A percentile compares a stretch with the other conserved stretches of the same genome.
These are phyloP conservation scores for Podospora sp. DNA, from an alignment of 495 filamentous ascomycete genomes.

Conservation along the genomic window DNA sequence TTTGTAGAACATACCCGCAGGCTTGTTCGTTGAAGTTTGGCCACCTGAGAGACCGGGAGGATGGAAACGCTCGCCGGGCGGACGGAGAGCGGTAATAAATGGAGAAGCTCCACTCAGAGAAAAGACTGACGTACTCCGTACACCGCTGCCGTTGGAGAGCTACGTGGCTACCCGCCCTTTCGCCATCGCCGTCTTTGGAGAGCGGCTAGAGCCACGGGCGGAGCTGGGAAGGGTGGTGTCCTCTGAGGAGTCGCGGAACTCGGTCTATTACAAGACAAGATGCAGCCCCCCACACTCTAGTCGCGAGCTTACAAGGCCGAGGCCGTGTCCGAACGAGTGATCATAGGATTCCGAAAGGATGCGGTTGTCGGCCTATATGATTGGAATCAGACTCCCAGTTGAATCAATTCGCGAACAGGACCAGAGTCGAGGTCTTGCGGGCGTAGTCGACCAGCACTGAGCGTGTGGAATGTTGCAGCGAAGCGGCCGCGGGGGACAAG, in stretches of 20 bases:
- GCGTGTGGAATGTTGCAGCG: conserved; percentile 8
- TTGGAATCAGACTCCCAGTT: not conserved
- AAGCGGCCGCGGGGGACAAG: conserved; percentile 1
- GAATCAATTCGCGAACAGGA: not conserved
- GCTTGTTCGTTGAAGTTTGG: not conserved
- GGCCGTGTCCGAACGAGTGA: not conserved
- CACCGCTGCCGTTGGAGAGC: not conserved
- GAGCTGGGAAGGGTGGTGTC: not conserved
- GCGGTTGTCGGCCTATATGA: not conserved
- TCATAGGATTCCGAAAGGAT: not conserved
- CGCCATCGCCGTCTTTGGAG: not conserved
- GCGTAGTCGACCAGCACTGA: not conserved
- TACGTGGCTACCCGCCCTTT: not conserved
- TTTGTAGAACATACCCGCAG: not conserved
- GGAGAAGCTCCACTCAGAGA: not conserved
- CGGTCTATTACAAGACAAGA: too few species aligned
- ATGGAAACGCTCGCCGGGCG: not conserved
- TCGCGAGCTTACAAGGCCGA: too few species aligned
- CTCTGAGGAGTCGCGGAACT: not conserved
- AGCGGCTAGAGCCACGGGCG: not conserved
- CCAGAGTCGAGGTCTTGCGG: not conserved
- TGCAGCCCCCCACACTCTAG: not conserved
- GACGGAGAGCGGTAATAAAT: not conserved
- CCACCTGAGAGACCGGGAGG: not conserved
- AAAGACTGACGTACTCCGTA: not conserved